Percentiles rank a stretch among this genome's conserved stretches.
Evolutionary conservation across 306 rosid genomes (phyloP).

Genomic region (Pyrus pyrifolia): DNA sequence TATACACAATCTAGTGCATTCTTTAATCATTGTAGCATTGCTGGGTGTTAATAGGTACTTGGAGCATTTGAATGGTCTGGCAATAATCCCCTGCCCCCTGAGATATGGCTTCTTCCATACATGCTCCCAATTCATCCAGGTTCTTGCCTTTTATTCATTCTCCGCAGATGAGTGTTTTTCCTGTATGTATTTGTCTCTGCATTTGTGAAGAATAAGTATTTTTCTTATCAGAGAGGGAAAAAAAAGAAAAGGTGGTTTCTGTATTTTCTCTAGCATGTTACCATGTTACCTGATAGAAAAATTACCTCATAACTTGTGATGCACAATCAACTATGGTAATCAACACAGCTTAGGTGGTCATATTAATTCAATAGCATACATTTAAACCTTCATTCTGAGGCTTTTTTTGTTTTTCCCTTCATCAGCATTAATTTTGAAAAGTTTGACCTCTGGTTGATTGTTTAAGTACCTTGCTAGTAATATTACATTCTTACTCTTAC

Average conservation of each 20-base stretch:
- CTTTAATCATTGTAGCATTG: not conserved
- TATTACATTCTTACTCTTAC: not conserved
- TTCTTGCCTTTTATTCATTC: conserved; percentile 13
- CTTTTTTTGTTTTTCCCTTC: not conserved
- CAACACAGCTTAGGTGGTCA: not conserved
- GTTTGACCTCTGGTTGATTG: not conserved
- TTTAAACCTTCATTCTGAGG: not conserved
- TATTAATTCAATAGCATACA: not conserved
- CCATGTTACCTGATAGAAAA: not conserved
- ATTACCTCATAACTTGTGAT: not conserved
- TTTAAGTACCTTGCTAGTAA: not conserved
- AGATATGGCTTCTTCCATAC: conserved; percentile 89
- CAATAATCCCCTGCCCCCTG: conserved; percentile 90
- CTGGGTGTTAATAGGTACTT: conserved; percentile 49
- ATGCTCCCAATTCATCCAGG: conserved; percentile 83
- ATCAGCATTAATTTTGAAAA: not conserved
- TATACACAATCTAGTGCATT: not conserved
- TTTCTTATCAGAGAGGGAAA: not conserved
- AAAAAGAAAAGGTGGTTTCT: not conserved
- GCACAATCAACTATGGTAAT: not conserved
- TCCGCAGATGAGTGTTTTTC: not conserved
- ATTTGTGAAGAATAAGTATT: not conserved
- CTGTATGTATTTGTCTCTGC: not conserved
- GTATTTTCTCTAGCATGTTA: not conserved
- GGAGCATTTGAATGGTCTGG: conserved; percentile 93